Evolutionary conservation across 2,329 filamentous ascomycete genomes (phyloP).

Genomic region (Emydomyces testavorans): DNA sequence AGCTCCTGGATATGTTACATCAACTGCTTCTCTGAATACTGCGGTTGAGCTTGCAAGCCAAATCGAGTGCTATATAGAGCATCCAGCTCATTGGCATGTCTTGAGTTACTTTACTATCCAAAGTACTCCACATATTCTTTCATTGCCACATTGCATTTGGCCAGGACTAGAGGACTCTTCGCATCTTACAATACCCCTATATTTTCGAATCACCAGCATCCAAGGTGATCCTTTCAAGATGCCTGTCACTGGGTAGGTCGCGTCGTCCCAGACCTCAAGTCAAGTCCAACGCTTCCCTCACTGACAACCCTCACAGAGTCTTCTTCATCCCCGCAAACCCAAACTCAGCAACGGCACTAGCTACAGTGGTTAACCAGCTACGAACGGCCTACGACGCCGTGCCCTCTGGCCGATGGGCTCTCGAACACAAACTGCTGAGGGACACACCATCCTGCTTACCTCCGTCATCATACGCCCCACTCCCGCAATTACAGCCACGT

Average conservation of each 20-base stretch:
- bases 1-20: no score
- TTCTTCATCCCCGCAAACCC: constrained; percentile 35
- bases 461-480: constrained; percentile 23
- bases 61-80: no score
- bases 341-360: constrained; percentile 29
- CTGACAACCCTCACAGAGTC: constrained; percentile 23
- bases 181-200: no score
- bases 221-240: neutral
- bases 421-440: constrained; percentile 35
- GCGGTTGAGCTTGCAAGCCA: no score
- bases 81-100: no score
- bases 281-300: constrained; percentile 6
- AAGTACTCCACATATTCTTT: no score
- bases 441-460: constrained; percentile 34
- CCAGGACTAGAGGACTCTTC: no score
- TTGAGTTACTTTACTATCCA: no score
- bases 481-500: constrained; percentile 24
- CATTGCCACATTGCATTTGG: no score
- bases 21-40: no score
- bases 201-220: no score
- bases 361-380: constrained; percentile 30
- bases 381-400: constrained; percentile 28
- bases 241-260: constrained; percentile 24
- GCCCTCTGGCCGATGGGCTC: constrained; percentile 30
- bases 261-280: neutral